Evolutionary conservation across 768 basidiomycete species (phyloP).

Genomic region (Gymnopilus dilepis): DNA sequence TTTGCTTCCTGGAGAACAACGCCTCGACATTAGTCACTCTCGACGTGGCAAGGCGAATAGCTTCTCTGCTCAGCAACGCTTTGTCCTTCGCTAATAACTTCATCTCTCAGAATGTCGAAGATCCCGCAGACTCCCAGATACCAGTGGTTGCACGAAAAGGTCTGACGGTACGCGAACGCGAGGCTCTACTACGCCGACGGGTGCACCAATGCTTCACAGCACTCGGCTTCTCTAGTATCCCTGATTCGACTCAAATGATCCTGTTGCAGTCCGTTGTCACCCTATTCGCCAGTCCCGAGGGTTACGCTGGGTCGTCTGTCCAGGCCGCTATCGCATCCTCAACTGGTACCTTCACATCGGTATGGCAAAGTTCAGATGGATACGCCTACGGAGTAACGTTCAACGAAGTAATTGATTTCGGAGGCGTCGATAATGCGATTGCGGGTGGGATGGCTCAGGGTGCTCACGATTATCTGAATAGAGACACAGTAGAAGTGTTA

Average conservation of each 20-base stretch:
- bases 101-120: slow-evolving; percentile 70
- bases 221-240: slow-evolving; percentile 78
- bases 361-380: slow-evolving; percentile 89
- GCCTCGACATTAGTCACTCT: slow-evolving; percentile 76
- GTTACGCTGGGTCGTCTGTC: slow-evolving; percentile 79
- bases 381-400: slow-evolving; percentile 92
- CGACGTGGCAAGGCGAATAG: slow-evolving; percentile 89
- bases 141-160: slow-evolving; percentile 36
- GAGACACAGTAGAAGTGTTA: slow-evolving; percentile 80
- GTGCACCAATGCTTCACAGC: slow-evolving; percentile 90
- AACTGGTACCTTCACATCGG: slow-evolving; percentile 77
- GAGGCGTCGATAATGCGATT: slow-evolving; percentile 34
- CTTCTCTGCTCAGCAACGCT: slow-evolving; percentile 86
- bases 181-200: slow-evolving; percentile 81
- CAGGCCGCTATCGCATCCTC: slow-evolving; percentile 93
- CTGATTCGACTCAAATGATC: slow-evolving; percentile 81
- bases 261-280: slow-evolving; percentile 82
- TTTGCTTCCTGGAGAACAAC: slow-evolving; percentile 88
- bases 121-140: slow-evolving; percentile 52
- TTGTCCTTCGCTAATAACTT: slow-evolving; percentile 91
- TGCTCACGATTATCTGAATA: slow-evolving; percentile 59
- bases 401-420: slow-evolving; percentile 56
- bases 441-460: slow-evolving; percentile 38
- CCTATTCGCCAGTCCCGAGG: slow-evolving; percentile 87
- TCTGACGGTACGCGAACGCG: slow-evolving; percentile 74